phyloP scores from a whole-genome alignment of 352 stramenopile genomes.

The Halophytophthora polymorphica region DNA sequence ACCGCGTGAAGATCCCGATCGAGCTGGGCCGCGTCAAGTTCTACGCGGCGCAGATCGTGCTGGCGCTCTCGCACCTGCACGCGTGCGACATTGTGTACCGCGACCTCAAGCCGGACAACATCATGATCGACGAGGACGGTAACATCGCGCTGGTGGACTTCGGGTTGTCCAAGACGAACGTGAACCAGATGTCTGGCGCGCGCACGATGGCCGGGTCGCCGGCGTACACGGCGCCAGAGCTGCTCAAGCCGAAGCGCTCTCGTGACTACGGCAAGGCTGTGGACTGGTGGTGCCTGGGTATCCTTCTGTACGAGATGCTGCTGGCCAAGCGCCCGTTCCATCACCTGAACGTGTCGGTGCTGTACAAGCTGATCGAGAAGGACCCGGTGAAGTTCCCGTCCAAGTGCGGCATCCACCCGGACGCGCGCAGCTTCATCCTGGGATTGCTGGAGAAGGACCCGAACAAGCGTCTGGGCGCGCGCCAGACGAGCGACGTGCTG shows the following conservation, averaged over 20 bases:
- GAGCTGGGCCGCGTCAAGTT: conserved; percentile 82
- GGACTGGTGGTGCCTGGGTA: conserved; percentile 88
- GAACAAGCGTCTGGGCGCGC: conserved; percentile 75
- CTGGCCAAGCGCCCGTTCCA: conserved; percentile 90
- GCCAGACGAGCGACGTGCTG: conserved; percentile 79
- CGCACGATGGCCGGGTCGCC: conserved; percentile 83
- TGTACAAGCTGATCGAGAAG: conserved; percentile 91
- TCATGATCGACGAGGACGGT: conserved; percentile 92
- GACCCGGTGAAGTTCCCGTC: conserved; percentile 84
- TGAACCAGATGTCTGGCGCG: conserved; percentile 80
- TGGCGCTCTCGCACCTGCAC: conserved; percentile 90
- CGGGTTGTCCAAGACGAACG: conserved; percentile 91
- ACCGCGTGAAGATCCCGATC: conserved; percentile 83
- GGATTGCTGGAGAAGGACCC: conserved; percentile 83
- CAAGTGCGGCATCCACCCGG: conserved; percentile 61
- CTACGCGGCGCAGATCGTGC: conserved; percentile 91
- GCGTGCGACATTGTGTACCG: conserved; percentile 94
- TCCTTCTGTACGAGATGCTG: conserved; percentile 92
- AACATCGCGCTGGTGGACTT: conserved; percentile 96
- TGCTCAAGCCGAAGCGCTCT: conserved; percentile 81
- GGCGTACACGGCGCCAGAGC: conserved; percentile 76
- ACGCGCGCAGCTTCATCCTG: conserved; percentile 72
- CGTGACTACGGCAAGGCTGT: conserved; percentile 86
- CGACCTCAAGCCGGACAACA: conserved; percentile 96
- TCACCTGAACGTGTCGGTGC: conserved; percentile 85